Evolutionary conservation across 129 eudicot species (phyloP).

Genomic region (Flaveria ramosissima): DNA sequence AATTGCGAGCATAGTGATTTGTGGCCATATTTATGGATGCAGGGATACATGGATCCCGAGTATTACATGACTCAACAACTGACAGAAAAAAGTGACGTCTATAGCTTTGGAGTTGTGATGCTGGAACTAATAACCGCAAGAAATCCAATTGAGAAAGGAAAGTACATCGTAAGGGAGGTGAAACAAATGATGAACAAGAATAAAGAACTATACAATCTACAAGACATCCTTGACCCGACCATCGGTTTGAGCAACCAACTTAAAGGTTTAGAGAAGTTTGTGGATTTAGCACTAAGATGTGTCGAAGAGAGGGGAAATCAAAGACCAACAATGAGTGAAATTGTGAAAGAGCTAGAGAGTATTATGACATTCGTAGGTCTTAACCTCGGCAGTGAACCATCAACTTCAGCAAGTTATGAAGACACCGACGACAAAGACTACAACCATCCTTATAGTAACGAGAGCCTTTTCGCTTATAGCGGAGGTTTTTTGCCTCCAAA

Average conservation of each 20-base stretch:
- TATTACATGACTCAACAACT: constrained; percentile 16
- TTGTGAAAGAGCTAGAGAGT: constrained; percentile 57
- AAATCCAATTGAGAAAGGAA: constrained; percentile 42
- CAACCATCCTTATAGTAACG: constrained; percentile 41
- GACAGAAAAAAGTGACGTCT: constrained; percentile 11
- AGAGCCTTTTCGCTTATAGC: constrained; percentile 36
- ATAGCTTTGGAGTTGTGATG: constrained; percentile 64
- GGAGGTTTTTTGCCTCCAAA: constrained; percentile 23
- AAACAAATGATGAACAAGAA: constrained; percentile 7
- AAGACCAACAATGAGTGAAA: constrained; percentile 62
- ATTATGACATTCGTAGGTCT: constrained; percentile 49
- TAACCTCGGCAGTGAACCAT: constrained; percentile 49
- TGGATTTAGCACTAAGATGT: constrained; percentile 58
- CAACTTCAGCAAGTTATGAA: constrained; percentile 39
- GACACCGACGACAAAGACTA: constrained; percentile 15
- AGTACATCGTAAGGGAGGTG: constrained; percentile 9
- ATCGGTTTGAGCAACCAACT: constrained; percentile 29
- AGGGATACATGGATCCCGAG: constrained; percentile 58
- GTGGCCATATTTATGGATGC: constrained; percentile 4
- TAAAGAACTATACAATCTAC: constrained; percentile 14
- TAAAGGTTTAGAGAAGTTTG: constrained; percentile 48
- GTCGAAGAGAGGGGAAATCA: constrained; percentile 52
- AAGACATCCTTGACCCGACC: constrained; percentile 10
- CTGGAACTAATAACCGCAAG: constrained; percentile 59
- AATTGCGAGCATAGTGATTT: background rate